These are phyloP conservation scores for Diplocarpon rosae DNA, from an alignment of 2,329 filamentous ascomycete genomes.

Conservation along the genomic window DNA sequence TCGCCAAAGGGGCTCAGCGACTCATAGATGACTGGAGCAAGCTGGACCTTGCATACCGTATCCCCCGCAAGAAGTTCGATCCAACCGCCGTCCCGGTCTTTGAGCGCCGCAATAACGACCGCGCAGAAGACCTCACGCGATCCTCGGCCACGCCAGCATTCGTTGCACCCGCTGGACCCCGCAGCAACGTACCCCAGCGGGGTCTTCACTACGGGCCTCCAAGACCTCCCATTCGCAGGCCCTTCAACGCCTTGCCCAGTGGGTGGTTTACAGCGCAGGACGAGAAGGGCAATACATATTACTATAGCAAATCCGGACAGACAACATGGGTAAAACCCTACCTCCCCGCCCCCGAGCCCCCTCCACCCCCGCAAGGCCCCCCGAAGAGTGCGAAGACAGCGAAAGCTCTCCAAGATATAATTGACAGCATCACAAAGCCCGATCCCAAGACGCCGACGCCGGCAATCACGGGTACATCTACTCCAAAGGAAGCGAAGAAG, in stretches of 20 bases:
- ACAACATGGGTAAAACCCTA: conserved; percentile 78
- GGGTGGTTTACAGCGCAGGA: conserved; percentile 79
- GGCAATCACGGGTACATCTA: conserved; percentile 45
- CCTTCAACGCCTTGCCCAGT: conserved; percentile 52
- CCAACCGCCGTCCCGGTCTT: conserved; percentile 47
- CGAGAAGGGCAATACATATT: conserved; percentile 64
- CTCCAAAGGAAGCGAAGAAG: conserved; percentile 43
- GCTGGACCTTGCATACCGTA: conserved; percentile 82
- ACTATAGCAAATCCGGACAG: conserved; percentile 66
- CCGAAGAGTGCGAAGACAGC: conserved; percentile 35
- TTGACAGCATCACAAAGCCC: conserved; percentile 67
- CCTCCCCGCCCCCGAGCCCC: conserved; percentile 50
- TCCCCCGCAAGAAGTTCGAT: conserved; percentile 79
- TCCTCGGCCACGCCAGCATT: conserved; percentile 16
- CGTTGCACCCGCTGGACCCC: conserved; percentile 38
- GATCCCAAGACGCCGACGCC: conserved; percentile 34
- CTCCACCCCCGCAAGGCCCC: conserved; percentile 43
- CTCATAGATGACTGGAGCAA: conserved; percentile 81
- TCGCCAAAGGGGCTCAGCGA: conserved; percentile 57
- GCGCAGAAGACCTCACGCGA: conserved; percentile 36
- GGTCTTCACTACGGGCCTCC: conserved; percentile 38
- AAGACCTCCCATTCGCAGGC: conserved; percentile 47
- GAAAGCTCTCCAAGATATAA: conserved; percentile 74
- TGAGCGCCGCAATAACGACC: conserved; percentile 54
- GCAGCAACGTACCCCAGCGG: conserved; percentile 40